A percentile compares a stretch with the other conserved stretches of the same genome.
These are phyloP conservation scores for Amanita pseudoporphyria DNA, from an alignment of 768 basidiomycete genomes.

Conservation along the genomic window DNA sequence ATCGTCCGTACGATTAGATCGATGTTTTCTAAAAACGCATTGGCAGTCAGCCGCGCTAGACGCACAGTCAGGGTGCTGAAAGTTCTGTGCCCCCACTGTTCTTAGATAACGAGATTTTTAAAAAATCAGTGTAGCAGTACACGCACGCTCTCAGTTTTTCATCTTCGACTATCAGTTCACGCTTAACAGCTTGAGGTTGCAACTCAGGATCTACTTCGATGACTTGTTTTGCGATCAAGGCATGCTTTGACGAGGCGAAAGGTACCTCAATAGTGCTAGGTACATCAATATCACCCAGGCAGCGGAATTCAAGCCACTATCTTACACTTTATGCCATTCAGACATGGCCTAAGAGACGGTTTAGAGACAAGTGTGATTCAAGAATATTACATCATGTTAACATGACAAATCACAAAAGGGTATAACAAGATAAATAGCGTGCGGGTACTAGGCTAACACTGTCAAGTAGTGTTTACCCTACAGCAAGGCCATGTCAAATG, in stretches of 20 bases:
- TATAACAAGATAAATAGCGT: background rate
- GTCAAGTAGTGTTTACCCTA: background rate
- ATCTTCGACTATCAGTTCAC: slow-evolving; percentile 57
- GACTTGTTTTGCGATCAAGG: slow-evolving; percentile 69
- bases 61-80: slow-evolving; percentile 77
- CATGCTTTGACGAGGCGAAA: slow-evolving; percentile 66
- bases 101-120: slow-evolving; percentile 5
- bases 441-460: background rate
- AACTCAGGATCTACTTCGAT: slow-evolving; percentile 85
- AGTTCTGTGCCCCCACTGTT: slow-evolving; percentile 30
- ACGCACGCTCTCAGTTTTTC: slow-evolving; percentile 71
- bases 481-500: slow-evolving; percentile 5
- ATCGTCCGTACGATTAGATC: slow-evolving; percentile 81
- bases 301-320: background rate
- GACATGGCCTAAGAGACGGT: background rate
- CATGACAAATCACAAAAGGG: background rate
- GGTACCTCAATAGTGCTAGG: slow-evolving; percentile 63
- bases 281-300: background rate
- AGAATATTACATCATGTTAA: slow-evolving; percentile 7
- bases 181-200: slow-evolving; percentile 70
- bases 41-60: slow-evolving; percentile 74
- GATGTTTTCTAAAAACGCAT: slow-evolving; percentile 84
- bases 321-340: slow-evolving; percentile 9
- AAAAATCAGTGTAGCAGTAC: background rate
- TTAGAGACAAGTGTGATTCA: background rate